Evolutionary conservation across 768 basidiomycete species (phyloP).

Genomic region (Russula griseocarnosa): DNA sequence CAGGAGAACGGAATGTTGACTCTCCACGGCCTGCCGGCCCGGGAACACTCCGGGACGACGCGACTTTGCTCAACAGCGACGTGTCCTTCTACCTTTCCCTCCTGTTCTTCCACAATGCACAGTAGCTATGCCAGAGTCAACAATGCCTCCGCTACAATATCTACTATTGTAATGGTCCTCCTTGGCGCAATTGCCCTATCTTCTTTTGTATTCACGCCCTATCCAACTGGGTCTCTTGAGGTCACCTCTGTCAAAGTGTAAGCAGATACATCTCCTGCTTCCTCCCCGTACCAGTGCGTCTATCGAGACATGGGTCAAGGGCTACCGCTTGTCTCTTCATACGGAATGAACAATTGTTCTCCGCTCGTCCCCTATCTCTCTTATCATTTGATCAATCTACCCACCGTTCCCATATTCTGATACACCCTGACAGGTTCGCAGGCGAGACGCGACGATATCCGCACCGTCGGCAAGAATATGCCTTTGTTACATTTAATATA

Average conservation of each 20-base stretch:
- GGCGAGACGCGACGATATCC: slow-evolving; percentile 44
- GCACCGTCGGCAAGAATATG: slow-evolving; percentile 65
- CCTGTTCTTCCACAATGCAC: slow-evolving; percentile 50
- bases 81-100: neutral
- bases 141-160: slow-evolving; percentile 67
- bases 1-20: neutral
- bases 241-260: slow-evolving; percentile 76
- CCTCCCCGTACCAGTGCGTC: neutral
- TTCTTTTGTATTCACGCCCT: slow-evolving; percentile 58
- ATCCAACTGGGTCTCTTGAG: slow-evolving; percentile 53
- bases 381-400: slow-evolving; percentile 8
- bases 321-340: neutral
- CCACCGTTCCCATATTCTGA: slow-evolving; percentile 3
- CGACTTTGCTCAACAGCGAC: slow-evolving; percentile 2
- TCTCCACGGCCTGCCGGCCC: neutral
- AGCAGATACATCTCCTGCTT: slow-evolving; percentile 29
- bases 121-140: slow-evolving; percentile 66
- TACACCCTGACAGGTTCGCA: slow-evolving; percentile 22
- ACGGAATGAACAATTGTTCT: neutral
- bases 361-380: slow-evolving; percentile 1
- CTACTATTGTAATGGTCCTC: slow-evolving; percentile 69
- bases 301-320: slow-evolving; percentile 14
- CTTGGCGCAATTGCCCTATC: slow-evolving; percentile 69
- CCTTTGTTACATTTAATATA: slow-evolving; percentile 77
- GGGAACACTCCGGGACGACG: neutral